Evolutionary conservation across 495 filamentous ascomycete species (phyloP).

Genomic region (Extremus antarcticus): DNA sequence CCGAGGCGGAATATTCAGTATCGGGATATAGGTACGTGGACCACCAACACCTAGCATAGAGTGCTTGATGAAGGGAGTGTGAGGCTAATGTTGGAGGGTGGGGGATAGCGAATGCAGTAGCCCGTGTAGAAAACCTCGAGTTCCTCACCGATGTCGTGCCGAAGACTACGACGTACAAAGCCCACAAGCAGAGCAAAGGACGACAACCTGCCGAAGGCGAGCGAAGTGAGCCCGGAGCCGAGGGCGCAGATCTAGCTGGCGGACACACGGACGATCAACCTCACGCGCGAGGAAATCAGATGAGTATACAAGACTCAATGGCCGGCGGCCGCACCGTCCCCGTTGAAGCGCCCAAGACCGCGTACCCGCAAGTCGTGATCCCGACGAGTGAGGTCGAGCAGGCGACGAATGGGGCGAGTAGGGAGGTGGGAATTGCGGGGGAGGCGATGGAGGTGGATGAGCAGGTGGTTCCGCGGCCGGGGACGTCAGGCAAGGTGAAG

Average conservation of each 20-base stretch:
- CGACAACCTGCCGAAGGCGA: neutral
- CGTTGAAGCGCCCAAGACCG: neutral
- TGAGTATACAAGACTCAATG: neutral
- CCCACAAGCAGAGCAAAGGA: slow-evolving; percentile 49
- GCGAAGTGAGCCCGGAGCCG: neutral
- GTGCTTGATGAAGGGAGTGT: no score
- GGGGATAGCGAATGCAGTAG: slow-evolving; percentile 63
- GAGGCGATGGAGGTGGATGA: slow-evolving; percentile 1
- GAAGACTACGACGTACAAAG: slow-evolving; percentile 67
- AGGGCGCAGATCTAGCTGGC: no score
- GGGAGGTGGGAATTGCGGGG: neutral
- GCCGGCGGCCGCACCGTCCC: neutral
- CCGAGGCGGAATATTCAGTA: slow-evolving; percentile 92
- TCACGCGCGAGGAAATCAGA: neutral
- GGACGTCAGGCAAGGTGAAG: no score
- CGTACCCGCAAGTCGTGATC: neutral
- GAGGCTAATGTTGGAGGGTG: no score
- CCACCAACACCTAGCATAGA: neutral
- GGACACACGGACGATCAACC: no score
- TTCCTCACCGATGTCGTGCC: slow-evolving; percentile 90
- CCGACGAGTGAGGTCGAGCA: neutral
- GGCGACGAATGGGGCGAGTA: slow-evolving; percentile 3
- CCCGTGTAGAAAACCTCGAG: slow-evolving; percentile 84
- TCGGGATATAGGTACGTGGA: slow-evolving; percentile 64
- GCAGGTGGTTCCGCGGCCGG: no score